A percentile compares a stretch with the other conserved stretches of the same genome.
Conservation (phyloP, 768 basidiomycete genomes). For the Amanita molliuscula region DNA sequence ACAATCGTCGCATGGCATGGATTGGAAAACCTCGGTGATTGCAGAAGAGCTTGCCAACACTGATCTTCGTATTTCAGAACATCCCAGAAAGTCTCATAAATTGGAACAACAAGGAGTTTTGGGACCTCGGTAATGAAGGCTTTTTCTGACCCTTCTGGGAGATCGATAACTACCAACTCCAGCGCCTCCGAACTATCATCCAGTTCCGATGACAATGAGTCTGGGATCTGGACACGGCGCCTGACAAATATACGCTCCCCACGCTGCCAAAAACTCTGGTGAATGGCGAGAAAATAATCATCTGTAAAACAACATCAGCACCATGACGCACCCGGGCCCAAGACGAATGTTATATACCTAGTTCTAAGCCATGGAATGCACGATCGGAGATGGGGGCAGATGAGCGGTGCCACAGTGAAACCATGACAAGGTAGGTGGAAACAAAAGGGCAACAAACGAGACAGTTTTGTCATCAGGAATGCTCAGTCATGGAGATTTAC, state of each 20-base stretch:
- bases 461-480: not conserved
- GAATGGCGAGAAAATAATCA: not conserved
- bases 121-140: not conserved
- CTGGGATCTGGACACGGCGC: not conserved
- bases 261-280: not conserved
- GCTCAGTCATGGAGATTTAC: not conserved
- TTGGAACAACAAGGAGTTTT: conserved; percentile 1
- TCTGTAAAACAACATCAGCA: conserved; percentile 3
- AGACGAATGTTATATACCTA: not conserved
- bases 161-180: not conserved
- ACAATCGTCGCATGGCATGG: not conserved
- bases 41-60: conserved; percentile 9
- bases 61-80: conserved; percentile 2
- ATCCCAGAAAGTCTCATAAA: conserved; percentile 6
- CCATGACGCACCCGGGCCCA: conserved; percentile 1
- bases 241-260: not conserved
- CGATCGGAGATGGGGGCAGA: not conserved
- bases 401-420: not conserved
- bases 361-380: conserved; percentile 1
- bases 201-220: not conserved
- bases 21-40: conserved; percentile 1
- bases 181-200: not conserved
- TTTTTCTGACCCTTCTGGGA: not conserved
- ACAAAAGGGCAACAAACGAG: not conserved
- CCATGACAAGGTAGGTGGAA: not conserved